These are phyloP conservation scores for Plantago lanceolata DNA, from an alignment of 305 asterid genomes.

Conservation along the genomic window DNA sequence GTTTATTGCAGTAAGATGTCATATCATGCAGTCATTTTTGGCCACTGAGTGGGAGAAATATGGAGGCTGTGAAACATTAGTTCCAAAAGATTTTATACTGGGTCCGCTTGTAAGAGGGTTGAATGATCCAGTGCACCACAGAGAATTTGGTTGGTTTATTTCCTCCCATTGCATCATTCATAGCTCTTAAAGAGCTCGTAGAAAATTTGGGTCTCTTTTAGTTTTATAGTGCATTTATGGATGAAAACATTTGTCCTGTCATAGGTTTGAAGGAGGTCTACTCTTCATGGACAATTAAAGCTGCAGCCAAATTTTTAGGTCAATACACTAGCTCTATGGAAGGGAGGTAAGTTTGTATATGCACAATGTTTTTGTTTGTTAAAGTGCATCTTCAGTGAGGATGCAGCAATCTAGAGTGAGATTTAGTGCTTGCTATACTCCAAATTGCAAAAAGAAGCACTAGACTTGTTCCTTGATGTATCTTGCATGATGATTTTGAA, in stretches of 20 bases:
- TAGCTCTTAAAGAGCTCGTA: conserved; percentile 8
- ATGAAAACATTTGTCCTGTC: conserved; percentile 13
- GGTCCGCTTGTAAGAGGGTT: conserved; percentile 75
- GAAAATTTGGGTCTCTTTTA: conserved; percentile 17
- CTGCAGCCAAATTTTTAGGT: conserved; percentile 59
- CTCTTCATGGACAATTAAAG: conserved; percentile 63
- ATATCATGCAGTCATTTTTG: conserved; percentile 86
- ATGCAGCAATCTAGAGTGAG: neutral
- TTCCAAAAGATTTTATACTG: conserved; percentile 64
- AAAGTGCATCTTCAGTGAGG: conserved; percentile 12
- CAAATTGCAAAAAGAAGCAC: no score
- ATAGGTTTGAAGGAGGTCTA: conserved; percentile 76
- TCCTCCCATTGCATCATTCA: conserved; percentile 6
- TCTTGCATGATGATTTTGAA: no score
- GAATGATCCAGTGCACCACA: conserved; percentile 93
- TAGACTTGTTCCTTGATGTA: no score
- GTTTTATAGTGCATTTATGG: conserved; percentile 15
- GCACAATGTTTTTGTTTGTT: conserved; percentile 14
- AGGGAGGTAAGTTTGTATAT: conserved; percentile 43
- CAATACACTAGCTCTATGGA: conserved; percentile 59
- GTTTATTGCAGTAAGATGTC: conserved; percentile 65
- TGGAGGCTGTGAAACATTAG: conserved; percentile 44
- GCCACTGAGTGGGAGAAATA: conserved; percentile 55
- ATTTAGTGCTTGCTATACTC: no score
- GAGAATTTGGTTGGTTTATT: conserved; percentile 72